Base-by-base conservation (phyloP, 108 stramenopile genomes). In the Fragilaria crotonensis region DNA sequence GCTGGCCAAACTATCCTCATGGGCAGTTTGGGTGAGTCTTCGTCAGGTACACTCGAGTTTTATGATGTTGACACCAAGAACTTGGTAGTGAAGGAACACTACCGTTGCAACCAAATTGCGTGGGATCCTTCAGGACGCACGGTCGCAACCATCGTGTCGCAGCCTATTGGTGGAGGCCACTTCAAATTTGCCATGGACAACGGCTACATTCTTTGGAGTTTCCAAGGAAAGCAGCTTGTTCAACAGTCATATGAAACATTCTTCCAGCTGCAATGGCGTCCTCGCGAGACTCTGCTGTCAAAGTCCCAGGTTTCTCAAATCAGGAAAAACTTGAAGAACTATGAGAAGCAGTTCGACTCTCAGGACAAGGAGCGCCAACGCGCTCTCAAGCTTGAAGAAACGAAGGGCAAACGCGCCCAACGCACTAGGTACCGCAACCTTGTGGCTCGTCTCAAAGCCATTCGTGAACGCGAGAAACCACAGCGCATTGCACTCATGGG, bases 101-200 rank as follows among this genome's bases (percentile, higher is more conserved):
- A 94, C 67, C 89, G 97, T 29, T 75, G 83, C 64, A 95, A 94
- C 66, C 87, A 93, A 68, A 82, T 97, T 2, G 33, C 87, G 22
- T 98, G 97, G 97, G 97, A 98, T 60, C 97, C 97, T 30, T 77
- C 82, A 2, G 97, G 97, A 30, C 73, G 97, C 3, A 81, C 88
- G 50, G 74, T 96, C 1, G 87, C 89, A 5, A 95, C 96, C 9
- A 81, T 84, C 25, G 94, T 97, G 0, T 76, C 84, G 11, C 96
- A 97, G 59, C 95, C 96, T 9, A 74, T 97, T 26, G 92, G 83
- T 14, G 94, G 94, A 23, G 89, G 89, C 19, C 92, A 95, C 76
- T 97, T 91, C 75, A 95, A 95, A 62, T 95, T 89, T 60, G 90
- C 90, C 57, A 94, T 95, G 94, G 96, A 97, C 85, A 97, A 97